phyloP scores from a whole-genome alignment of 345 rosid genomes.

The Citrus sinensis region DVS_A1.0 CM039166.1:14457501-14458000 shows the following conservation, averaged over 20 bases:
- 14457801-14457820: background rate
- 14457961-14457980: background rate
- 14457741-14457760: background rate
- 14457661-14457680: slow-evolving; percentile 51
- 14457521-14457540: slow-evolving; percentile 34
- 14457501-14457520: background rate
- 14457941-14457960: background rate
- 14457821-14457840: background rate
- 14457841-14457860: too few species aligned
- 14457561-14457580: slow-evolving; percentile 69
- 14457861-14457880: too few species aligned
- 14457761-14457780: background rate
- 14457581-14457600: slow-evolving; percentile 88
- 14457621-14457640: slow-evolving; percentile 80
- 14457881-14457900: too few species aligned
- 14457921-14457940: background rate
- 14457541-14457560: slow-evolving; percentile 88
- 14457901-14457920: background rate
- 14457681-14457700: background rate
- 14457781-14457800: background rate
- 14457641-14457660: slow-evolving; percentile 91
- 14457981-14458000: background rate
- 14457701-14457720: background rate
- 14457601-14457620: slow-evolving; percentile 87
- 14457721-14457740: background rate